phyloP scores from a whole-genome alignment of 768 basidiomycete genomes.

The Termitomyces sp. region DNA sequence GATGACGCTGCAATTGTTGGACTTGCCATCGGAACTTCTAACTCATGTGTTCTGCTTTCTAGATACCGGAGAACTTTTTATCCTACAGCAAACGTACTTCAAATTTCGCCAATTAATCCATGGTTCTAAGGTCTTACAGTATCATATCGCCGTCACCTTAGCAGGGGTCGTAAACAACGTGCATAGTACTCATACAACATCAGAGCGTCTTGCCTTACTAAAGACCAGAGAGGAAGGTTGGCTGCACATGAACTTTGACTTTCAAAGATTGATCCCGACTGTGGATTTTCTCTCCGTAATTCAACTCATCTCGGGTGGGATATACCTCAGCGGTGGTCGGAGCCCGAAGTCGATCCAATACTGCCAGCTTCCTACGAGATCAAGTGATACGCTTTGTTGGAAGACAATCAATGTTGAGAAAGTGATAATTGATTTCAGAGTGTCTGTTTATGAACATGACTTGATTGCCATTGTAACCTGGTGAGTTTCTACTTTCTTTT shows the following conservation, averaged over 20 bases:
- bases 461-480: slow-evolving; percentile 34
- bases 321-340: slow-evolving; percentile 32
- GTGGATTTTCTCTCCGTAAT: slow-evolving; percentile 25
- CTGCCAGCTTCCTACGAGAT: slow-evolving; percentile 23
- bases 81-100: slow-evolving; percentile 17
- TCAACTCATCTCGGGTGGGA: slow-evolving; percentile 35
- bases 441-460: slow-evolving; percentile 37
- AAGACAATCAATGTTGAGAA: slow-evolving; percentile 19
- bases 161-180: slow-evolving; percentile 26
- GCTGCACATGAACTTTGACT: slow-evolving; percentile 19
- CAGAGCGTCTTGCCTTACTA: slow-evolving; percentile 22
- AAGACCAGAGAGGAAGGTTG: slow-evolving; percentile 24
- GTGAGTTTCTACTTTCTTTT: slow-evolving; percentile 19
- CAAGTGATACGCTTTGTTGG: slow-evolving; percentile 22
- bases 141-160: slow-evolving; percentile 20
- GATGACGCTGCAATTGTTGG: slow-evolving; percentile 9
- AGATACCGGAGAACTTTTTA: slow-evolving; percentile 16
- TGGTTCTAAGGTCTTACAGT: slow-evolving; percentile 25
- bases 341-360: slow-evolving; percentile 23
- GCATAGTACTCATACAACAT: neutral
- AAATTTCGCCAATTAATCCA: slow-evolving; percentile 20
- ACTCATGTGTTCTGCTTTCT: slow-evolving; percentile 23
- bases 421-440: slow-evolving; percentile 34
- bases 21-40: slow-evolving; percentile 28
- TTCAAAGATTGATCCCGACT: slow-evolving; percentile 20